Base-by-base conservation (phyloP, 257 asterid species). In the Parsonsia alboflavescens region DNA sequence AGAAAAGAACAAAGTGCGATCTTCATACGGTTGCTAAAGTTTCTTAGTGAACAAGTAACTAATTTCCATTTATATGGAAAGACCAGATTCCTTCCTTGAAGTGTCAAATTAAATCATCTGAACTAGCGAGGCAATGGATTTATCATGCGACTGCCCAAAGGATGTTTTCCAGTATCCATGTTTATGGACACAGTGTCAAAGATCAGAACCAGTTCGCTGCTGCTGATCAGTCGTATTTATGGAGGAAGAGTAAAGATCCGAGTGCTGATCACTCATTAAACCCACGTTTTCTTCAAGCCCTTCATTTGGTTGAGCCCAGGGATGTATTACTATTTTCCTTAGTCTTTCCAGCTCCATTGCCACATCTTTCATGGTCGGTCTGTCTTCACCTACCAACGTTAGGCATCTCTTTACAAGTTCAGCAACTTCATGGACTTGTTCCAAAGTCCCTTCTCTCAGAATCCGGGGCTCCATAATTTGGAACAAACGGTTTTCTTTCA, bases 361-460 rank as follows among this genome's bases (percentile, higher is more conserved):
- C 0, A 89, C 87, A 76, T 87, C 90, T 22, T 83, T 88, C 91
- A 88, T 88, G 0, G 81, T 80, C 7, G 88, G 89, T 42, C 93
- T 86, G 7, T 88, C 84, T 8, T 79, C 85, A 0, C 91, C 80
- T 0, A 36, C 28, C 45, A 89, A 30, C 5, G 59, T 52, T 10
- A 89, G 78, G 41, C 95, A 89, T 73, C 87, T 83, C 74, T 73
- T 84, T 3, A 85, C 85, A 1, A 89, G 85, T 41, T 85, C 81
- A 8, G 78, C 90, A 0, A 57, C 24, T 0, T 68, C 76, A 2
- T 81, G 76, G 12, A 87, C 36, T 44, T 86, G 85, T 13, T 83
- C 83, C 21, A 84, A 58, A 22, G 77, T 78, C 49, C 88, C 89
- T 77, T 86, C 90, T 57, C 73, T 84, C 19, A 83, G 17, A 21